Evolutionary conservation across 768 basidiomycete species (phyloP), one percentile per base, ranked within the genome.

Genomic region (Mycena kentingensis): DNA sequence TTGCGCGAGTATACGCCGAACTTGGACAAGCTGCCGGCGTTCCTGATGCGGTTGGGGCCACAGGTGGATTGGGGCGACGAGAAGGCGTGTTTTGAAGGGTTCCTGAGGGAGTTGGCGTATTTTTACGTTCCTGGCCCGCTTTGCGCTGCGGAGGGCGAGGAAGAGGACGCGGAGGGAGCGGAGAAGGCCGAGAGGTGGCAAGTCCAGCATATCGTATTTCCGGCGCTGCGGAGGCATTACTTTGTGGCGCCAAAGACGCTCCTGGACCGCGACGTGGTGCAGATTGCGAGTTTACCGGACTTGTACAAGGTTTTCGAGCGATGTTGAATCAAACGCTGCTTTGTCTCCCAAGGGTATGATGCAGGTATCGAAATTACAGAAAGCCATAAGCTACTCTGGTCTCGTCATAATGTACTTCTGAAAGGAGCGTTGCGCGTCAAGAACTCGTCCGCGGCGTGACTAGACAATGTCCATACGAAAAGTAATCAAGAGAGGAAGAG

Each of bases 301-400:
- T 73, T 99, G 47, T 99, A 97, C 68, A 86, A 88, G 56, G 90
- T 98, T 0, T 99, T 98, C 63, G 95, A 98, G 71, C 72, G 95
- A 57, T 98, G 95, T 65, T 98, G 65, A 76, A 37, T 32, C n/a
- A n/a, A n/a, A n/a, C n/a, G n/a, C n/a, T n/a, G n/a, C n/a, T n/a
- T n/a, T n/a, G n/a, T n/a, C n/a, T n/a, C n/a, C n/a, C n/a, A n/a
- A n/a, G n/a, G n/a, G n/a, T n/a, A n/a, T n/a, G n/a, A n/a, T n/a
- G n/a, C n/a, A n/a, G n/a, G n/a, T n/a, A n/a, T n/a, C n/a, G n/a
- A n/a, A n/a, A n/a, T n/a, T n/a, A n/a, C n/a, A n/a, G n/a, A n/a
- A n/a, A n/a, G n/a, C n/a, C n/a, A n/a, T n/a, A n/a, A n/a, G n/a
- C n/a, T n/a, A n/a, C n/a, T n/a, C n/a, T n/a, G n/a, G n/a, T n/a